phyloP scores from a whole-genome alignment of 768 basidiomycete species.

The Lepiota brunneoincarnata region DNA sequence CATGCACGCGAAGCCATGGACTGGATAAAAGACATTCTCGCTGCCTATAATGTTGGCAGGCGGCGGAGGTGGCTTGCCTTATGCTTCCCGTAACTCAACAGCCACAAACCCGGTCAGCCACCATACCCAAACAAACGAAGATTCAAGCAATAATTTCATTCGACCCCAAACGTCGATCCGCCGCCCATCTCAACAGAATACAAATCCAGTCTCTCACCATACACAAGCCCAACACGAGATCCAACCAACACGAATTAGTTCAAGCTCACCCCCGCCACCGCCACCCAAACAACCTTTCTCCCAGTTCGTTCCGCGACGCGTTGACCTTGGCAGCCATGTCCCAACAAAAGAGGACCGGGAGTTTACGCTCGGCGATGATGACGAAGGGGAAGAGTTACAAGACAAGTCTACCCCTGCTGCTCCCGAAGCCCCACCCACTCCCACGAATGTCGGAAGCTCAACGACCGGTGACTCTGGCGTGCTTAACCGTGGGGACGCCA shows the following conservation, averaged over 20 bases:
- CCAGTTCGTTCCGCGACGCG: conserved; percentile 8
- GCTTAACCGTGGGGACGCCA: neutral
- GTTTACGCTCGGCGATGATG: conserved; percentile 34
- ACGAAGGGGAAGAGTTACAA: conserved; percentile 22
- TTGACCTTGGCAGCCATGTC: conserved; percentile 5
- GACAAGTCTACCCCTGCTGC: conserved; percentile 6
- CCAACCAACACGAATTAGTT: conserved; percentile 19
- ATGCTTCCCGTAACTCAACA: conserved; percentile 6
- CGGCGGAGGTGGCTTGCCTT: conserved; percentile 17
- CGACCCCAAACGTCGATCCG: conserved; percentile 24
- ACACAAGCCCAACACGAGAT: conserved; percentile 27
- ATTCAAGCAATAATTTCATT: conserved; percentile 23
- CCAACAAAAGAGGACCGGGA: conserved; percentile 30
- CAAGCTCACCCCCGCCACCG: conserved; percentile 14
- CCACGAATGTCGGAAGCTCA: neutral
- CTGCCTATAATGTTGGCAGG: conserved; percentile 19
- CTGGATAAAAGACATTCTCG: conserved; percentile 38
- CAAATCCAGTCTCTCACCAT: conserved; percentile 44
- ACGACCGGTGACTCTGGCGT: neutral
- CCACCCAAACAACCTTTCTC: conserved; percentile 17
- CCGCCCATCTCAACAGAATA: conserved; percentile 22
- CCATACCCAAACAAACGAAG: conserved; percentile 27
- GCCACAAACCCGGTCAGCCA: conserved; percentile 40
- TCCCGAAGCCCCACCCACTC: neutral
- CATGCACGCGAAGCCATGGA: conserved; percentile 41